Evolutionary conservation across 495 filamentous ascomycete species (phyloP), one percentile per base, ranked within the genome.

Genomic region (Usnea hakonensis): DNA sequence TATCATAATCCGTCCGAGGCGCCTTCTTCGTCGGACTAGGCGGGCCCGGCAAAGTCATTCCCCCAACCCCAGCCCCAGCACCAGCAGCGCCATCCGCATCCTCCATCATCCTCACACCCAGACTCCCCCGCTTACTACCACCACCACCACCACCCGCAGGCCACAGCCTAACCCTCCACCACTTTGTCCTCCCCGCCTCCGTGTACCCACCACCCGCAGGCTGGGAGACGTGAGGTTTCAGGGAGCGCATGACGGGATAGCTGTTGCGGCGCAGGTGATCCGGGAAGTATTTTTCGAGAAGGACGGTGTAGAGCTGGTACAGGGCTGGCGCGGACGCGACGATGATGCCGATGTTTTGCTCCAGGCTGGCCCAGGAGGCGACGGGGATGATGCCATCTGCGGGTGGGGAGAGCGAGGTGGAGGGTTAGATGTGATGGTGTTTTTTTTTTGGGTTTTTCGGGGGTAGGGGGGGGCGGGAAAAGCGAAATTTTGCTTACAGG

Each of bases 301-400:
- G 1, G 48, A 19, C 0, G 48, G 26, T 32, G 28, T 52, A 52
- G 28, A 52, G 48, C 5, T 32, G 28, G 5, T 32, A 28, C 14
- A 33, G 0, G 48, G 48, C 48, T 5, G 48, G 48, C 14, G 5
- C 6, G 16, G 26, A 52, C 26, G 48, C 48, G 48, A 32, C 28
- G 48, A 52, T 52, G 48, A 52, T 52, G 28, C 48, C 48, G 48
- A 52, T 19, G 16, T 52, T 52, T 5, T 52, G 48, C 19, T 52
- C 48, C 26, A 52, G 48, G 48, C 26, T 30, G 16, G 48, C 28
- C 26, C 26, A 52, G 28, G 19, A 33, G 10, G 0, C 28, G 5
- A 52, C 16, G 28, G 28, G 26, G 2, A 11, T 16, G 13, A 0
- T 52, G 48, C 21, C 17, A 26, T 28, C 48, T 52, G 28, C 3